Evolutionary conservation across 164 flowering plant species (phyloP), one percentile per base, ranked within the genome.

Genomic region (Vitis rotundifolia): DNA sequence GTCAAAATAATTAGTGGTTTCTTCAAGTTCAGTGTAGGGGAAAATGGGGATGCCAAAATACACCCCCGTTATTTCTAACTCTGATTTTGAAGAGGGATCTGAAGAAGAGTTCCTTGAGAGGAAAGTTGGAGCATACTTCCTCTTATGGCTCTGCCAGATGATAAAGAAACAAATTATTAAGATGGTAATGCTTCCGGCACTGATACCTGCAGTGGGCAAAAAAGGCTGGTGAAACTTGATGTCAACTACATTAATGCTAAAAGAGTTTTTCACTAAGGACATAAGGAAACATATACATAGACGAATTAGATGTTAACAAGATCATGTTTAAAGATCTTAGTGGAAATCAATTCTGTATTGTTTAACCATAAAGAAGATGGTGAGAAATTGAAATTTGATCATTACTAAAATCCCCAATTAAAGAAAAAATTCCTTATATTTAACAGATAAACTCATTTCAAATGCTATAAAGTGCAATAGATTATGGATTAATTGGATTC

Each of bases 11-110:
- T 75, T 49, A 22, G 78, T 75, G 48, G 78, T 75, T 67, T 75
- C 70, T 64, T 75, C 61, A 60, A 83, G 84, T 37, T 83, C 86
- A 48, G 15, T 13, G 59, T 79, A 75, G 26, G 79, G 62, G 63
- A 76, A 83, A 58, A 81, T 52, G 6, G 78, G 79, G 18, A 83
- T 67, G 2, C 79, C 82, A 52, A 71, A 77, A 65, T 58, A 79
- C 15, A 56, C 66, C 14, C 37, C 22, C 2, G 72, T 73, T 11
- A 26, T 64, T 53, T 80, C 86, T 16, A 67, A 22, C 44, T 72
- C 79, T 49, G 77, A 60, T 55, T 44, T 64, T 60, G 74, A 62
- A 59, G 57, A 63, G 12, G 73, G 66, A 29, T 51, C 48, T 14
- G 58, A 53, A 29, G 64, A 48, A 15, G 11, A 54, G 37, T 57